phyloP scores from a whole-genome alignment of 805 yeast species.

The Candida taoyuanica region DNA sequence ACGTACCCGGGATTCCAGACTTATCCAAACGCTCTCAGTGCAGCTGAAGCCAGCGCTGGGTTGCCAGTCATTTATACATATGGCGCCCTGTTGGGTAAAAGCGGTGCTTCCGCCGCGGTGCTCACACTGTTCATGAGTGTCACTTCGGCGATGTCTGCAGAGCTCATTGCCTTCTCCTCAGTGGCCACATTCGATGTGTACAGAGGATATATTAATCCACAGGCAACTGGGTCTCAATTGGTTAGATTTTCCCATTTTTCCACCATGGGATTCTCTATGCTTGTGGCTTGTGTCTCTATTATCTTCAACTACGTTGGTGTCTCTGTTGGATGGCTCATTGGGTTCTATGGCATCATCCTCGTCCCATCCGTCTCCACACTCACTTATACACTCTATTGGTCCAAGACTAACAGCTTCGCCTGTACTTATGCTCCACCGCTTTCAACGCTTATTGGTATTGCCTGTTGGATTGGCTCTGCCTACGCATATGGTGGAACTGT shows the following conservation, averaged over 20 bases:
- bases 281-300: slow-evolving; percentile 35
- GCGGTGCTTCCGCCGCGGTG: slow-evolving; percentile 39
- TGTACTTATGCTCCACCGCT: slow-evolving; percentile 24
- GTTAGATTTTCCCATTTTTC: slow-evolving; percentile 32
- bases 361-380: slow-evolving; percentile 35
- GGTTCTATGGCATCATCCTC: slow-evolving; percentile 36
- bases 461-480: slow-evolving; percentile 25
- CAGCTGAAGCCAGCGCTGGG: slow-evolving; percentile 36
- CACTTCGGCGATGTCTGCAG: slow-evolving; percentile 40
- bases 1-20: slow-evolving; percentile 33
- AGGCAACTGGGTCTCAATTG: slow-evolving; percentile 35
- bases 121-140: slow-evolving; percentile 39
- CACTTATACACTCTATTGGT: slow-evolving; percentile 32
- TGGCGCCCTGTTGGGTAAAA: slow-evolving; percentile 44
- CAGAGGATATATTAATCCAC: slow-evolving; percentile 35
- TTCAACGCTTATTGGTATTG: slow-evolving; percentile 24
- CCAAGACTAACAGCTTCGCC: slow-evolving; percentile 16
- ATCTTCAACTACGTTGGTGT: slow-evolving; percentile 39
- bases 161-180: slow-evolving; percentile 38
- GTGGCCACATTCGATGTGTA: slow-evolving; percentile 38
- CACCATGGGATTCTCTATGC: slow-evolving; percentile 36
- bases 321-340: slow-evolving; percentile 37
- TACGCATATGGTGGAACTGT: slow-evolving; percentile 18
- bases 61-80: slow-evolving; percentile 34
- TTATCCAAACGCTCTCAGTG: slow-evolving; percentile 36